Conservation (phyloP, 345 rosid species). For the Moricandia moricandioides region DNA sequence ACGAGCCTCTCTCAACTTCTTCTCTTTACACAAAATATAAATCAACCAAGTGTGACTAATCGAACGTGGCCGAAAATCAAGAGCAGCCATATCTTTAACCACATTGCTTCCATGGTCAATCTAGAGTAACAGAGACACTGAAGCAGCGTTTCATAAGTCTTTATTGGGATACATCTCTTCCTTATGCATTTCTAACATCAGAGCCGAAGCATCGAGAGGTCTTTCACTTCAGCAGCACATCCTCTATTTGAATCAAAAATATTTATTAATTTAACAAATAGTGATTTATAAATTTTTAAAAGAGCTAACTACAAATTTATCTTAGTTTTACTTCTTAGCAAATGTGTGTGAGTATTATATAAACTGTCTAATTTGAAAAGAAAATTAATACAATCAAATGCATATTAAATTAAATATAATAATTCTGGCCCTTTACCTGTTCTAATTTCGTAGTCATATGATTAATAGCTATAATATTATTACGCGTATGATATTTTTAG, state of each 20-base stretch:
- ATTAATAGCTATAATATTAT: slow-evolving; percentile 24
- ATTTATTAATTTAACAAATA: background rate
- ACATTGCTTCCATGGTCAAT: slow-evolving; percentile 49
- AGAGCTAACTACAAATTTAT: background rate
- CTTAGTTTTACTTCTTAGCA: background rate
- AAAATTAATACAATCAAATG: background rate
- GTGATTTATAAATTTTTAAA: background rate
- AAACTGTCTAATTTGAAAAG: background rate
- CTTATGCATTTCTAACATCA: slow-evolving; percentile 50
- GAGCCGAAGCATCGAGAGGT: slow-evolving; percentile 29
- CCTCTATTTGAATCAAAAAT: background rate
- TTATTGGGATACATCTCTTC: slow-evolving; percentile 46
- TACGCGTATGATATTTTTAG: slow-evolving; percentile 6
- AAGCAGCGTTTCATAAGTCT: slow-evolving; percentile 47
- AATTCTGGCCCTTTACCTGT: slow-evolving; percentile 3
- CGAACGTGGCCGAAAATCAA: slow-evolving; percentile 31
- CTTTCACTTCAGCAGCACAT: too few species aligned
- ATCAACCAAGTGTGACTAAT: slow-evolving; percentile 25
- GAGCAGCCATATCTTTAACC: slow-evolving; percentile 56
- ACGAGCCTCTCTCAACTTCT: slow-evolving; percentile 47
- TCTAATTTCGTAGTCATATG: slow-evolving; percentile 37
- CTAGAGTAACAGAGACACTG: slow-evolving; percentile 45
- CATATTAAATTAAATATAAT: slow-evolving; percentile 2
- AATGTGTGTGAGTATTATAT: background rate
- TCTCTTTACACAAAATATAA: slow-evolving; percentile 47